phyloP scores from a whole-genome alignment of 805 yeast species.

The Saccharomycopsis microspora region DNA sequence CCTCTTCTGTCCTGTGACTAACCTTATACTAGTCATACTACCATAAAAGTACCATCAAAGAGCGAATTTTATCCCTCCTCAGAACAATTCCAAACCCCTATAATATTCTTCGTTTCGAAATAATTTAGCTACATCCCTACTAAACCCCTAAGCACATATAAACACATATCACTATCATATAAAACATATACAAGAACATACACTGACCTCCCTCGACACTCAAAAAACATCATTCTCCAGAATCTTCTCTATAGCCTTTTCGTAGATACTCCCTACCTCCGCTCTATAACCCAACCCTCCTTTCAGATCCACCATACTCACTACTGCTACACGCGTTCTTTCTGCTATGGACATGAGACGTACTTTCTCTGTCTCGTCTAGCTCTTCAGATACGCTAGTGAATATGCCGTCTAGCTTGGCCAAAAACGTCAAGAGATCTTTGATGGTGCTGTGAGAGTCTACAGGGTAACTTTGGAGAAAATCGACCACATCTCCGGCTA shows the following conservation, averaged over 20 bases:
- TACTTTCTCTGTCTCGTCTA: constrained; percentile 34
- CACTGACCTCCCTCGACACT: too few relatives aligned
- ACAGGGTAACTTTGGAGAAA: constrained; percentile 30
- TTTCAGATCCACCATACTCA: constrained; percentile 24
- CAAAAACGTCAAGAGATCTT: constrained; percentile 28
- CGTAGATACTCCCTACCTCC: constrained; percentile 34
- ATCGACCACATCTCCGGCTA: constrained; percentile 60
- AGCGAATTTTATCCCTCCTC: too few relatives aligned
- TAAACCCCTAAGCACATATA: too few relatives aligned
- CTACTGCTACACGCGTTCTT: constrained; percentile 34
- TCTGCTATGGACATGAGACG: constrained; percentile 42
- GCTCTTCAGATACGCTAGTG: constrained; percentile 26
- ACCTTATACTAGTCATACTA: too few relatives aligned
- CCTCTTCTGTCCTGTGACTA: too few relatives aligned
- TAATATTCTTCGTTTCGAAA: too few relatives aligned
- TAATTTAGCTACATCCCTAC: too few relatives aligned
- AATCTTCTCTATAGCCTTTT: constrained; percentile 28
- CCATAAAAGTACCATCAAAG: too few relatives aligned
- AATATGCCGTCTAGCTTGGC: constrained; percentile 32
- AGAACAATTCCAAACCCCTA: too few relatives aligned
- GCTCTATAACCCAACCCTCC: constrained; percentile 30
- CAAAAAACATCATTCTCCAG: neutral
- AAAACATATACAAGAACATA: too few relatives aligned
- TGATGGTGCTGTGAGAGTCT: constrained; percentile 21
- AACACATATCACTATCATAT: too few relatives aligned